Conservation (phyloP, 2,329 filamentous ascomycete species). For the Thelonectria olida region DNA sequence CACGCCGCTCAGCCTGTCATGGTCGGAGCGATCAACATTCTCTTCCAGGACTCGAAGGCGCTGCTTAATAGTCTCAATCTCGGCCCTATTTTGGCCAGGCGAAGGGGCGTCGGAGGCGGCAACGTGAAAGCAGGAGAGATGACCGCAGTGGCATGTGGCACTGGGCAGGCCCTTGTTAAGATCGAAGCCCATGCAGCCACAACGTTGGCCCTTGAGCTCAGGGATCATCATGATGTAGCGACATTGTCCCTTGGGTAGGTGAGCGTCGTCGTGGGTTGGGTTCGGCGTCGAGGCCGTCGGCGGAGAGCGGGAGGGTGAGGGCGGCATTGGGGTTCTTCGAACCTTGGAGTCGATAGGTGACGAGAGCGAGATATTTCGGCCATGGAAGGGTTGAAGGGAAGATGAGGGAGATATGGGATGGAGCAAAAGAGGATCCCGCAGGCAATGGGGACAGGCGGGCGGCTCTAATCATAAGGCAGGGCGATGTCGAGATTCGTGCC, state of each 20-base stretch:
- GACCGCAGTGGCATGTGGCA: slow-evolving; percentile 66
- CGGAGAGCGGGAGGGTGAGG: slow-evolving; percentile 35
- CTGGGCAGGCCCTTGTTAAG: slow-evolving; percentile 63
- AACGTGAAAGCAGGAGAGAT: slow-evolving; percentile 68
- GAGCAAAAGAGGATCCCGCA: slow-evolving; percentile 29
- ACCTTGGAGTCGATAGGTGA: slow-evolving; percentile 32
- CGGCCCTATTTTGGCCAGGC: slow-evolving; percentile 57
- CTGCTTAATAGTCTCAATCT: slow-evolving; percentile 41
- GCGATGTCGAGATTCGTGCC: slow-evolving; percentile 41
- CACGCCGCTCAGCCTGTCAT: slow-evolving; percentile 50
- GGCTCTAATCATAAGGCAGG: slow-evolving; percentile 43
- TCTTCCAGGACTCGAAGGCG: slow-evolving; percentile 45
- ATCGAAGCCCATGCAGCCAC: slow-evolving; percentile 66
- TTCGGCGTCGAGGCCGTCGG: slow-evolving; percentile 37
- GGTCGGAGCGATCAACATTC: slow-evolving; percentile 43
- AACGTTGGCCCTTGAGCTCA: slow-evolving; percentile 66
- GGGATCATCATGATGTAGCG: slow-evolving; percentile 67
- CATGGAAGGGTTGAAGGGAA: slow-evolving; percentile 39
- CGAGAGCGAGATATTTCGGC: slow-evolving; percentile 35
- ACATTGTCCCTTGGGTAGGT: slow-evolving; percentile 66
- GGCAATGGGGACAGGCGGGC: slow-evolving; percentile 28
- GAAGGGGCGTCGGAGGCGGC: slow-evolving; percentile 58
- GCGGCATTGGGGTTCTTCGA: slow-evolving; percentile 41
- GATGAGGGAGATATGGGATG: slow-evolving; percentile 32
- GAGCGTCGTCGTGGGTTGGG: slow-evolving; percentile 50